A percentile compares a stretch with the other conserved stretches of the same genome.
Conservation (phyloP, 768 basidiomycete species). For the Rhodotorula graminis region DNA sequence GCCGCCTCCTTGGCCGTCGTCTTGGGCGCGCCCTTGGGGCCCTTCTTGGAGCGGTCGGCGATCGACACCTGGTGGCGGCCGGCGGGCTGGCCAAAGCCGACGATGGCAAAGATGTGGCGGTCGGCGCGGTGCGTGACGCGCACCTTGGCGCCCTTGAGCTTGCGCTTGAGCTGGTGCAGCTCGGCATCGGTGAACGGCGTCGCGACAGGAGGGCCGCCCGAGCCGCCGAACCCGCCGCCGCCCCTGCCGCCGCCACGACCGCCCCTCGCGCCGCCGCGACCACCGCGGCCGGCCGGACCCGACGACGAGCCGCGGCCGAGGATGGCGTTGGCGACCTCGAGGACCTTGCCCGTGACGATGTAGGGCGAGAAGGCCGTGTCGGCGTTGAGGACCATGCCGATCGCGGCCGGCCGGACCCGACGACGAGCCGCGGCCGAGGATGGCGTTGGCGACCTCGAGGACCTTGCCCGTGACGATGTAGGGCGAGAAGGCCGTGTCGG, state of each 20-base stretch:
- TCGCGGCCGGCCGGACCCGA: conserved; percentile 19
- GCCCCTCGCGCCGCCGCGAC: conserved; percentile 11
- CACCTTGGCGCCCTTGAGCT: conserved; percentile 24
- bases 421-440: conserved; percentile 16
- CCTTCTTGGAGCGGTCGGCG: background rate
- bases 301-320: conserved; percentile 13
- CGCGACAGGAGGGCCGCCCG: too few species aligned
- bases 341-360: conserved; percentile 23
- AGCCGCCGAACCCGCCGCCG: conserved; percentile 9
- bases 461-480: conserved; percentile 28
- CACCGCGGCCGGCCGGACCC: background rate
- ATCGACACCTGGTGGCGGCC: conserved; percentile 13
- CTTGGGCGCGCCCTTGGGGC: background rate
- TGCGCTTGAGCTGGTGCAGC: conserved; percentile 15
- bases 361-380: conserved; percentile 35
- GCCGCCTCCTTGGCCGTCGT: conserved; percentile 19
- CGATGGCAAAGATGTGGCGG: conserved; percentile 23
- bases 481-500: conserved; percentile 35
- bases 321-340: conserved; percentile 22
- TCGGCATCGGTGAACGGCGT: conserved; percentile 6
- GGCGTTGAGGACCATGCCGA: conserved; percentile 32
- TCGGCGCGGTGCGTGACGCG: conserved; percentile 28
- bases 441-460: conserved; percentile 17
- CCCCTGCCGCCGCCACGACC: conserved; percentile 7
- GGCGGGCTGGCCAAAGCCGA: conserved; percentile 25